Evolutionary conservation across 805 yeast genomes (phyloP).

Genomic region (Hanseniaspora meyeri): DNA sequence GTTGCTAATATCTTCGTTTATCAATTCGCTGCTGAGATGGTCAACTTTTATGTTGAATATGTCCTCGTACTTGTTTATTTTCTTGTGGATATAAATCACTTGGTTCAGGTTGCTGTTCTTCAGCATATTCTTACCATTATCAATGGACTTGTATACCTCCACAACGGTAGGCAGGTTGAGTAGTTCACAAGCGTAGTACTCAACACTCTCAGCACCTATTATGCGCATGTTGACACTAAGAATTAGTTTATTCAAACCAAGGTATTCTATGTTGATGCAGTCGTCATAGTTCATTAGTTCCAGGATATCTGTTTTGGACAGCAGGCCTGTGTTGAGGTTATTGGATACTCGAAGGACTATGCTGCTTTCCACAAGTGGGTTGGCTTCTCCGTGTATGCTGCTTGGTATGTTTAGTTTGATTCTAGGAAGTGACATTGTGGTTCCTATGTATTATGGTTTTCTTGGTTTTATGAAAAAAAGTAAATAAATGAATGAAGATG

Average conservation of each 20-base stretch:
- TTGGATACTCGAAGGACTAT: slow-evolving; percentile 62
- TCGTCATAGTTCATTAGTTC: slow-evolving; percentile 9
- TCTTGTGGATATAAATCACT: slow-evolving; percentile 61
- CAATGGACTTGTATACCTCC: slow-evolving; percentile 81
- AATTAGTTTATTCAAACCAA: slow-evolving; percentile 3
- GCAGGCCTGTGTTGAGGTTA: slow-evolving; percentile 40
- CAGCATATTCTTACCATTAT: slow-evolving; percentile 65
- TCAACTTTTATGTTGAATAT: slow-evolving; percentile 28
- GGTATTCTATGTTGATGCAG: slow-evolving; percentile 1
- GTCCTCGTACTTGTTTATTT: slow-evolving; percentile 37
- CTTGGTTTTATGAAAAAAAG: not conserved
- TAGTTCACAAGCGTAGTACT: slow-evolving; percentile 50
- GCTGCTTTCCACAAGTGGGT: slow-evolving; percentile 83
- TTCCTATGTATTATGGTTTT: not conserved
- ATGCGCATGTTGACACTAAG: slow-evolving; percentile 2
- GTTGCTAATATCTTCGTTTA: slow-evolving; percentile 6
- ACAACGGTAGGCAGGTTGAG: slow-evolving; percentile 82
- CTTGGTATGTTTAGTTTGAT: slow-evolving; percentile 2
- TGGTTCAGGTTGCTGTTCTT: slow-evolving; percentile 80
- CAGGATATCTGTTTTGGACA: slow-evolving; percentile 7
- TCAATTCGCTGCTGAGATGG: slow-evolving; percentile 35
- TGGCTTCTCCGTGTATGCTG: slow-evolving; percentile 46
- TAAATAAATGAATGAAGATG: not conserved
- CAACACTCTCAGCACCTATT: not conserved
- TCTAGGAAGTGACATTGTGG: slow-evolving; percentile 1